Base-by-base conservation (phyloP, 352 stramenopile genomes). In the Globisporangium carolinianum region DNA sequence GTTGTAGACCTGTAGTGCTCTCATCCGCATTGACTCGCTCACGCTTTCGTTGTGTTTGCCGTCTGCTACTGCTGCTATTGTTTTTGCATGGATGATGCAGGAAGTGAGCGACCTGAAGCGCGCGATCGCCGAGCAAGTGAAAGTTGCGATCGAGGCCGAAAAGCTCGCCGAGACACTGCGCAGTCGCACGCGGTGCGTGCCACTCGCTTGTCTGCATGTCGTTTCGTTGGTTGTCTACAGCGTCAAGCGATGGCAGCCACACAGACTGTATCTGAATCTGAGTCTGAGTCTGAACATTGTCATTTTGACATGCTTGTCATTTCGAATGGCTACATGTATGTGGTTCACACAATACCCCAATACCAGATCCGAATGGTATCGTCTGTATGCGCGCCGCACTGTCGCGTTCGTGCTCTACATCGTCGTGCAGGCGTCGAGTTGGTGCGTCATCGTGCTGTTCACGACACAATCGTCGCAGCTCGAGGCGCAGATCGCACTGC, bases 381-480 rank as follows among this genome's bases (percentile, higher is more conserved):
- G 68, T 17, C 62, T 94, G 6, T 88, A 87, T 43, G 57, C 55
- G 1, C 69, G 83, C 0, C 74, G 84, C 1, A 54, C 72, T 3
- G 47, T 75, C 8, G 69, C 79, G 1, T 77, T 84, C 42, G 14
- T 90, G 2, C 54, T 89, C 37, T 94, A 94, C 36, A 8, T 88
- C 14, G 50, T 70, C 3, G 70, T 92, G 18, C 84, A 94, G 61
- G 73, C 68, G 11, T 72, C 71, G 6, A 84, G 73, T 32, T 89
- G 76, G 75, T 87, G 81, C 36, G 51, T 88, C 15, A 94, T 94
- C 58, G 75, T 91, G 38, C 47, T 83, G 1, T 69, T 94, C 14
- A 92, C 80, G 11, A 86, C 79, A 0, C 75, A 89, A 46, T 89
- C 80, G 0, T 75, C 81, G 0, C 59, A 88, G 36, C 72, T 94